Evolutionary conservation across 2,329 filamentous ascomycete species (phyloP).

Genomic region (Diplodia intermedia): DNA sequence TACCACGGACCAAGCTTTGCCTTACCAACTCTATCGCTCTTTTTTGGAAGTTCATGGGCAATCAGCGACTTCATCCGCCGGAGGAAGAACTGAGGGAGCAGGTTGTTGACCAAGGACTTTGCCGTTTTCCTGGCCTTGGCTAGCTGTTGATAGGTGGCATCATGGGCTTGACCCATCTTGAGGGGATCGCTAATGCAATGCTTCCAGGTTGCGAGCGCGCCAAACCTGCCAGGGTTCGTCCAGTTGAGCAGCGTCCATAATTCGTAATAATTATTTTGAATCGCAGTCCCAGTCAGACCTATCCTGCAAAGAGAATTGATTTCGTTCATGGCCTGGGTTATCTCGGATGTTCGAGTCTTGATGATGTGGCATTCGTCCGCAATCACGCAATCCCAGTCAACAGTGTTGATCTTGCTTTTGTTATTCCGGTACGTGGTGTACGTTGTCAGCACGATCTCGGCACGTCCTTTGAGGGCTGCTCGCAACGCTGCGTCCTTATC

Average conservation of each 20-base stretch:
- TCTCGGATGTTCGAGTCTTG: conserved; percentile 79
- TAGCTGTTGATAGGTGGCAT: conserved; percentile 83
- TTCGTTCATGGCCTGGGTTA: conserved; percentile 85
- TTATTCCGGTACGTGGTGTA: conserved; percentile 86
- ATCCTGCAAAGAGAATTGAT: conserved; percentile 92
- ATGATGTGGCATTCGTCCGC: conserved; percentile 93
- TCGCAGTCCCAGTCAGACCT: conserved; percentile 91
- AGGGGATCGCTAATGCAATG: conserved; percentile 78
- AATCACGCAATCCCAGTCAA: conserved; percentile 92
- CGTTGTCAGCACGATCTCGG: conserved; percentile 94
- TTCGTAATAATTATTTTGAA: conserved; percentile 98
- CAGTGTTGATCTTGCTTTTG: conserved; percentile 77
- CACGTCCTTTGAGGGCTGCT: conserved; percentile 74
- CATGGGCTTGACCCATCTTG: conserved; percentile 87
- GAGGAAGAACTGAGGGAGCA: conserved; percentile 88
- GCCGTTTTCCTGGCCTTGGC: conserved; percentile 82
- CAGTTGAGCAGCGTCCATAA: conserved; percentile 96
- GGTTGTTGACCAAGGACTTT: conserved; percentile 81
- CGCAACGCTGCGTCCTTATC: conserved; percentile 73
- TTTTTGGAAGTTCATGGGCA: conserved; percentile 89
- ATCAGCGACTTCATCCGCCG: conserved; percentile 93
- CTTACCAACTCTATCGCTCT: conserved; percentile 79
- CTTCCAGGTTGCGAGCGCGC: conserved; percentile 77
- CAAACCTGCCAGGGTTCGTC: conserved; percentile 82
- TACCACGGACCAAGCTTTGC: too few relatives aligned